These are phyloP conservation scores for Pyrenula massariospora DNA, from an alignment of 495 filamentous ascomycete genomes.

Conservation along the genomic window DNA sequence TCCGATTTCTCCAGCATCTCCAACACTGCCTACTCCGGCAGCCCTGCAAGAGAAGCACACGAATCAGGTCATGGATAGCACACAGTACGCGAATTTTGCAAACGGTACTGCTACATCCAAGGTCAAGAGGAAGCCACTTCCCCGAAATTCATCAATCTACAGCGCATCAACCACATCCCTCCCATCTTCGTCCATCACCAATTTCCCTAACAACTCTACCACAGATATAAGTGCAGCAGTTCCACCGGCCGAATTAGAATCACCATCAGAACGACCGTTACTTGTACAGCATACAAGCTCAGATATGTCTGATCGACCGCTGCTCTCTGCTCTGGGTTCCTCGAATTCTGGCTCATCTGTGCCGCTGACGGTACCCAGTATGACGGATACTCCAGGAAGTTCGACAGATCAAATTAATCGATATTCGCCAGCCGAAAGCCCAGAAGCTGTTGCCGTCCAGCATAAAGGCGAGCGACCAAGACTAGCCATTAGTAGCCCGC, in stretches of 20 bases:
- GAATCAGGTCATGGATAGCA: neutral
- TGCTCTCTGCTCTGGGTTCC: neutral
- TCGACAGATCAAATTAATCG: neutral
- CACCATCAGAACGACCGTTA: neutral
- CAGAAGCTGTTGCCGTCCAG: neutral
- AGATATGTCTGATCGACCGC: neutral
- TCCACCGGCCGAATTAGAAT: neutral
- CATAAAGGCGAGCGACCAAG: neutral
- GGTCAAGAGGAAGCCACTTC: neutral
- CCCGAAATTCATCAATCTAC: neutral
- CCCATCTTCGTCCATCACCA: neutral
- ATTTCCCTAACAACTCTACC: neutral
- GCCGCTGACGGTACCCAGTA: neutral
- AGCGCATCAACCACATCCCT: neutral
- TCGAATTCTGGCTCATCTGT: neutral
- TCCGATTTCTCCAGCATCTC: too few species aligned
- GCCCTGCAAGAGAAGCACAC: neutral
- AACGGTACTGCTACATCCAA: neutral
- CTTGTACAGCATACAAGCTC: neutral
- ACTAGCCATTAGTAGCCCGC: neutral
- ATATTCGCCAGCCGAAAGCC: neutral
- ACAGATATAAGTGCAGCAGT: neutral
- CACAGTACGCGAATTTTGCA: neutral
- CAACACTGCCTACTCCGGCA: neutral
- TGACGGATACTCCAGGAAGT: neutral